phyloP scores from a whole-genome alignment of 306 rosid genomes.

The Adenanthera pavonina region DNA sequence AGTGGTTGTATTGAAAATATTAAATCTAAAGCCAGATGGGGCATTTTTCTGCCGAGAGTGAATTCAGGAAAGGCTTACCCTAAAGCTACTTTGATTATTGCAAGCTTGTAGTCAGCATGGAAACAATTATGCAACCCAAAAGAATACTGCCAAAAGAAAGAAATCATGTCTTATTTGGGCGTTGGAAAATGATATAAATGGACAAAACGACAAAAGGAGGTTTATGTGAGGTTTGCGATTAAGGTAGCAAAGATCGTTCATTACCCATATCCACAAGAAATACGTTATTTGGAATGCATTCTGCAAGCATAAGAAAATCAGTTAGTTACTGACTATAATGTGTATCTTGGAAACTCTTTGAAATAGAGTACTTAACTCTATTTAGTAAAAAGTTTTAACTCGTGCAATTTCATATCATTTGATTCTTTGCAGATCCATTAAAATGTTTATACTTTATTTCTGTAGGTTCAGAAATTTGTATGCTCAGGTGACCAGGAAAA shows the following conservation, averaged over 20 bases:
- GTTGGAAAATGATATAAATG: neutral
- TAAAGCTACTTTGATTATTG: conserved; percentile 54
- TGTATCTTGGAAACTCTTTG: neutral
- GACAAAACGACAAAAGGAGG: neutral
- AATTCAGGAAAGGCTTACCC: conserved; percentile 67
- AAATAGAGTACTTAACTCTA: neutral
- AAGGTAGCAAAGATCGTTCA: conserved; percentile 27
- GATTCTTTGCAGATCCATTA: neutral
- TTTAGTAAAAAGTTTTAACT: neutral
- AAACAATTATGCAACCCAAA: conserved; percentile 79
- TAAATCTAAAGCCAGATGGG: neutral
- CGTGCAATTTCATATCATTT: neutral
- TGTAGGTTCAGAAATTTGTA: neutral
- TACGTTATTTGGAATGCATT: conserved; percentile 85
- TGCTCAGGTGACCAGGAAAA: neutral
- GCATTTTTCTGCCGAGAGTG: neutral
- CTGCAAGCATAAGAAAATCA: conserved; percentile 61
- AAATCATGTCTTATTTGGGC: conserved; percentile 30
- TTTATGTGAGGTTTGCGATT: conserved; percentile 9
- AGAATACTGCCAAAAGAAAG: conserved; percentile 67
- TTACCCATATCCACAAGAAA: conserved; percentile 89
- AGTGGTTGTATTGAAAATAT: neutral
- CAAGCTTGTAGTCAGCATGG: conserved; percentile 60
- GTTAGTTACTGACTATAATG: conserved; percentile 2
- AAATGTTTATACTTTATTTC: neutral